A percentile compares a stretch with the other conserved stretches of the same genome.
phyloP scores from a whole-genome alignment of 2,329 filamentous ascomycete species.

The Gliomastix tumulicola region DNA sequence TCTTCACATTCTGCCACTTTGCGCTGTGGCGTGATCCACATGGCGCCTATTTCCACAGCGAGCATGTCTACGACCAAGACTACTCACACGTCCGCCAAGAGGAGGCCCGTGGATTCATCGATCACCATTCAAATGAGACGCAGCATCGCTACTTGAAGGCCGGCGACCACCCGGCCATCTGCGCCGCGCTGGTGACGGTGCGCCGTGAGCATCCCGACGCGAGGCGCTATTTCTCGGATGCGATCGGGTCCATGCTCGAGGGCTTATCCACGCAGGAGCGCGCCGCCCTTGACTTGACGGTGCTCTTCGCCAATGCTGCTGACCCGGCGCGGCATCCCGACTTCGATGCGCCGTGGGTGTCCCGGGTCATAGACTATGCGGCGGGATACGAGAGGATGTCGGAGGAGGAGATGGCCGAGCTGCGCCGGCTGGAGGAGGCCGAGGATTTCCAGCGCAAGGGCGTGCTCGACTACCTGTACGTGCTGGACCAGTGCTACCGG shows the following conservation, averaged over 20 bases:
- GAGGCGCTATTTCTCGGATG: not conserved
- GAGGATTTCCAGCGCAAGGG: constrained; percentile 3
- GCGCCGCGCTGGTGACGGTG: constrained; percentile 2
- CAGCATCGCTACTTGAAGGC: not conserved
- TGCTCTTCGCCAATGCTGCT: constrained; percentile 4
- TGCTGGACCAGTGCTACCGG: constrained; percentile 9
- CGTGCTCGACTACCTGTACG: constrained; percentile 3
- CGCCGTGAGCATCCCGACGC: constrained; percentile 1
- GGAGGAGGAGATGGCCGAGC: not conserved
- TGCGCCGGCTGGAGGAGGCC: not conserved
- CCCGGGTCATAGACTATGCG: too few species aligned
- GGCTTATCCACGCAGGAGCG: constrained; percentile 2
- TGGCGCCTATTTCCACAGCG: constrained; percentile 5
- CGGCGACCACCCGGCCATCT: not conserved
- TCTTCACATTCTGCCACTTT: constrained; percentile 2
- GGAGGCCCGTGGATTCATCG: constrained; percentile 1
- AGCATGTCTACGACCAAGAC: constrained; percentile 1
- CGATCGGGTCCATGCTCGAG: constrained; percentile 2
- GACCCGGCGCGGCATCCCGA: constrained; percentile 2
- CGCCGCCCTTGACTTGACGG: not conserved
- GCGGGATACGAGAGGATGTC: constrained; percentile 1
- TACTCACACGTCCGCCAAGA: constrained; percentile 2
- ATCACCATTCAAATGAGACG: not conserved
- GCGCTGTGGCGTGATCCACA: constrained; percentile 5
- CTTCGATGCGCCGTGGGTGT: too few species aligned